Base-by-base conservation (phyloP, 2,329 filamentous ascomycete genomes). In the Passalora sequoiae region DNA sequence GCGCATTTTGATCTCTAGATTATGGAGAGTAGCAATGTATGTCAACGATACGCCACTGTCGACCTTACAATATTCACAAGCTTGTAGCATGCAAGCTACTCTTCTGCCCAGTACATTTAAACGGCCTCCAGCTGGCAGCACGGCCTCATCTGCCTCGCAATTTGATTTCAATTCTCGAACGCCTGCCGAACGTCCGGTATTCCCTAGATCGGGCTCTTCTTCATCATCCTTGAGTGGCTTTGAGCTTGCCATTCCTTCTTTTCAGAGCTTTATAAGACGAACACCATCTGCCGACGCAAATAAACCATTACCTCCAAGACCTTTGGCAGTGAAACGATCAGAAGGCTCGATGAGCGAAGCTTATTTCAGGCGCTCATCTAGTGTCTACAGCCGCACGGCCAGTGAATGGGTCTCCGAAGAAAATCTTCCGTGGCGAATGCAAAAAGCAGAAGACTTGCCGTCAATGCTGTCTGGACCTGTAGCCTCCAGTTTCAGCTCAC, bases 321-420 rank as follows among this genome's bases (percentile, higher is more conserved):
- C 61, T 27, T 15, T 45, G 22, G 38, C 29, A 9, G 22, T 36
- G 6, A 32, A 36, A 24, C 30, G 13, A 9, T 40, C 40, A n/a
- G 29, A 37, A 15, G 37, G n/a, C 13, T 38, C 30, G 4, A 17
- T 40, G 19, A 21, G 15, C 6, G 36, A 44, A 17, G 29, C 28
- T 9, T 28, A 41, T 17, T 21, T 35, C 21, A 50, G 55, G 33
- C 46, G 60, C 6, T 51, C 59, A 6, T 63, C 60, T 4, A 65
- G 63, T 38, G 54, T 64, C 19, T 66, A 65, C 41, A 66, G 63
- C 32, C 57, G 53, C 8, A 54, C 59, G 9, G 46, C 55, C 19
- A 60, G 58, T 16, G 54, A 59, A 24, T 60, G 53, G 52, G 51
- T 29, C 7, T 16, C 37, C 20, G 40, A 46, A 2, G 43, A 42